phyloP scores from a whole-genome alignment of 345 rosid genomes.

The Diplotaxis tenuifolia region DNA sequence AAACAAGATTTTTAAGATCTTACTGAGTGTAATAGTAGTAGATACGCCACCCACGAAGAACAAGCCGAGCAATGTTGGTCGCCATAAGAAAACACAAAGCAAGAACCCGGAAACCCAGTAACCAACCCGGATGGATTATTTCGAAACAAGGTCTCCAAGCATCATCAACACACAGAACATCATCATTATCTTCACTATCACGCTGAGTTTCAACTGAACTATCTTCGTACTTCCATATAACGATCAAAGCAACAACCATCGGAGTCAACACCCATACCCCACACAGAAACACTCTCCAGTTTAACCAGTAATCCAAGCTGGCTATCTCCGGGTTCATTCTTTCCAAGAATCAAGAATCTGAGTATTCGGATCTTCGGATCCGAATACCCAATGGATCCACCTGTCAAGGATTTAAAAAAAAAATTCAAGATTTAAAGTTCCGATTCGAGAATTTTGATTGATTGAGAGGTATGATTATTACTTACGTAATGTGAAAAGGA shows the following conservation, averaged over 20 bases:
- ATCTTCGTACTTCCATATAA: slow-evolving; percentile 54
- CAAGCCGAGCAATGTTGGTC: slow-evolving; percentile 34
- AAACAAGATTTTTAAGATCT: slow-evolving; percentile 8
- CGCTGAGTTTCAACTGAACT: slow-evolving; percentile 29
- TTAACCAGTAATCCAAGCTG: slow-evolving; percentile 60
- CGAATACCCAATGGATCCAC: slow-evolving; percentile 22
- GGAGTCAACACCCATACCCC: slow-evolving; percentile 51
- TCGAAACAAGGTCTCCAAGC: slow-evolving; percentile 62
- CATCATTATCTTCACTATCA: slow-evolving; percentile 17
- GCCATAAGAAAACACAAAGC: slow-evolving; percentile 56
- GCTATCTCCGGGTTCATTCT: slow-evolving; percentile 32
- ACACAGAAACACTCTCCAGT: slow-evolving; percentile 68
- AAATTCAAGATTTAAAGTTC: neutral
- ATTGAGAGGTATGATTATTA: neutral
- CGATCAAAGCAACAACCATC: slow-evolving; percentile 38
- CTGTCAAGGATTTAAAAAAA: neutral
- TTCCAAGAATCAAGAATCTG: neutral
- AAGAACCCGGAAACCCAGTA: slow-evolving; percentile 49
- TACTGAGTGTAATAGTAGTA: slow-evolving; percentile 64
- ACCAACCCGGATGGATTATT: slow-evolving; percentile 60
- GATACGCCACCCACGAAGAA: slow-evolving; percentile 40
- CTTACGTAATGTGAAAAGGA: slow-evolving; percentile 17
- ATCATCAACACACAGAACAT: slow-evolving; percentile 37
- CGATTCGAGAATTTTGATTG: neutral
- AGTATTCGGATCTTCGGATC: slow-evolving; percentile 24